A percentile compares a stretch with the other conserved stretches of the same genome.
phyloP scores from a whole-genome alignment of 305 asterid genomes.

The Fraxinus paxiana region DNA sequence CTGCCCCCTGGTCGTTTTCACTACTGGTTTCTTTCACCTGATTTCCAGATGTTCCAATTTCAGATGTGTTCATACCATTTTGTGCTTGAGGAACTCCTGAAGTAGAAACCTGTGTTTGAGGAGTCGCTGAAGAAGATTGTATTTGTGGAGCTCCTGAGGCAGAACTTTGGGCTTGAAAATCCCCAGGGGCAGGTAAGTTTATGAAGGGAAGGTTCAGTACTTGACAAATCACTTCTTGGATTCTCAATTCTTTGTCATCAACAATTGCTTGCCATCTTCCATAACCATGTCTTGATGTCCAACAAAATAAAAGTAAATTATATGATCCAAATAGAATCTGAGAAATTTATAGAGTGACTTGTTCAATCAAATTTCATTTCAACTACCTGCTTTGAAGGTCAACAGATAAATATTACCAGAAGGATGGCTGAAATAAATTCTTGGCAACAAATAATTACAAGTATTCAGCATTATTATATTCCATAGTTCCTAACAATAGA shows the following conservation, averaged over 20 bases:
- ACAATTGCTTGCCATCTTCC: conserved; percentile 99
- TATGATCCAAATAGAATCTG: conserved; percentile 7
- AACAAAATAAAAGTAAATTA: conserved; percentile 24
- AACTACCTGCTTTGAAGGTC: conserved; percentile 16
- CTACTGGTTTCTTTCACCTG: conserved; percentile 42
- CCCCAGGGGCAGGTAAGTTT: conserved; percentile 54
- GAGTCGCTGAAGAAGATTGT: conserved; percentile 34
- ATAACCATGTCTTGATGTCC: conserved; percentile 77
- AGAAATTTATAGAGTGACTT: conserved; percentile 1
- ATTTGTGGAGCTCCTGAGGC: conserved; percentile 40
- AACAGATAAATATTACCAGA: conserved; percentile 6
- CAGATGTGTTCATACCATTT: conserved; percentile 39
- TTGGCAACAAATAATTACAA: conserved; percentile 13
- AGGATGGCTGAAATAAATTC: conserved; percentile 5
- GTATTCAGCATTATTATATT: conserved; percentile 13
- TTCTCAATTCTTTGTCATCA: conserved; percentile 78
- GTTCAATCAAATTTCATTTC: conserved; percentile 2
- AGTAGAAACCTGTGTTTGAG: conserved; percentile 47
- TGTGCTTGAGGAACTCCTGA: conserved; percentile 54
- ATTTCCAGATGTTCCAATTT: conserved; percentile 49
- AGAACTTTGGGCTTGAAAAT: conserved; percentile 46
- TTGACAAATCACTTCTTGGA: conserved; percentile 84
- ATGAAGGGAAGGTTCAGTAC: conserved; percentile 73
- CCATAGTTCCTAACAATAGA: conserved; percentile 21
- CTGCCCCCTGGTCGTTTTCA: conserved; percentile 46